Percentiles rank a stretch among this genome's conserved stretches.
Conservation (phyloP, 352 stramenopile species). For the Pythium myriotylum region DNA sequence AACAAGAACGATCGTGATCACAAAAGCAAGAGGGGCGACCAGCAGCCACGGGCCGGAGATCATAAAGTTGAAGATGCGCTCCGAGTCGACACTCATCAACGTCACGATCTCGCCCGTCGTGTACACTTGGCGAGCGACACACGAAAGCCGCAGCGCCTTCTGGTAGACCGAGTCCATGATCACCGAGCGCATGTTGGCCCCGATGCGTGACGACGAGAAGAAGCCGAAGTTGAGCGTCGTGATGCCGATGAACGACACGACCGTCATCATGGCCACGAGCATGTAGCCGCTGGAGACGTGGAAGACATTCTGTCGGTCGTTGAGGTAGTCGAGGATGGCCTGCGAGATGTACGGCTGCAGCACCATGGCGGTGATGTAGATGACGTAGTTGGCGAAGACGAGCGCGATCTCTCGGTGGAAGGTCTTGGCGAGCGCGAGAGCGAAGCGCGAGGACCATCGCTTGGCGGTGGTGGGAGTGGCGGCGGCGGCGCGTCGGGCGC, state of each 20-base stretch:
- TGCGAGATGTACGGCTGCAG: conserved; percentile 41
- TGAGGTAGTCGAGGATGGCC: conserved; percentile 38
- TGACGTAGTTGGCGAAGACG: conserved; percentile 29
- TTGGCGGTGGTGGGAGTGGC: no score
- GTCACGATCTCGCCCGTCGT: conserved; percentile 46
- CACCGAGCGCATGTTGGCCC: conserved; percentile 40
- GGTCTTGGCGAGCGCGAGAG: conserved; percentile 28
- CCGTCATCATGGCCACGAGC: conserved; percentile 36
- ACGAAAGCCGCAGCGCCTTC: conserved; percentile 38
- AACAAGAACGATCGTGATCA: conserved; percentile 38
- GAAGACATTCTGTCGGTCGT: conserved; percentile 31
- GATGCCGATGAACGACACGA: conserved; percentile 37
- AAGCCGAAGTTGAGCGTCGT: conserved; percentile 40
- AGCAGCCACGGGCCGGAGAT: conserved; percentile 35
- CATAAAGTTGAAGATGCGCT: conserved; percentile 44
- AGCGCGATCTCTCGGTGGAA: conserved; percentile 29
- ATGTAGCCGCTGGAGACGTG: conserved; percentile 32
- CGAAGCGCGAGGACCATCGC: conserved; percentile 29
- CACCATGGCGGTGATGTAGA: conserved; percentile 38
- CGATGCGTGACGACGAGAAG: conserved; percentile 32
- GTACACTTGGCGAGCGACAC: conserved; percentile 33
- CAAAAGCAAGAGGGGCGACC: conserved; percentile 32
- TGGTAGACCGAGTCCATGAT: conserved; percentile 47
- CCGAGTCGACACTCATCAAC: conserved; percentile 40
- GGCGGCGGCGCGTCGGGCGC: neutral